Evolutionary conservation across 2,329 filamentous ascomycete species (phyloP), one percentile per base, ranked within the genome.

Genomic region (Colletotrichum theobromicola): DNA sequence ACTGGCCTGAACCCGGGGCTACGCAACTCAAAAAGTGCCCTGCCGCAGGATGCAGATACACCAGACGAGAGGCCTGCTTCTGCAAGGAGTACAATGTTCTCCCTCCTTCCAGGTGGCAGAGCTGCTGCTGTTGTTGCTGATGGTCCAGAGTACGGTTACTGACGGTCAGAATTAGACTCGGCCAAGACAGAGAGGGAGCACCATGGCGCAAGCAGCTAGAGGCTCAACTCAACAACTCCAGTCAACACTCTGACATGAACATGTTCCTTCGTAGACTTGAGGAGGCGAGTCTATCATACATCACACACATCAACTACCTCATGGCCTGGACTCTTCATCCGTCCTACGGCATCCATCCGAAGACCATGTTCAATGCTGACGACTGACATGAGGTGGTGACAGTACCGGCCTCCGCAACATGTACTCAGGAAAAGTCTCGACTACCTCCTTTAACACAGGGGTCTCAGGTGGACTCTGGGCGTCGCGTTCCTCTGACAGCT

Each of bases 1-100:
- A 28, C 70, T 75, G 70, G 58, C 73, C 65, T 69, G 50, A 69
- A 55, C 73, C 73, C 28, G 21, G 72, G 21, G 57, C 21, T 58
- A 62, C 9, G 15, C 55, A 72, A 67, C 57, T 74, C 62, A 74
- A 66, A 71, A 74, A 60, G 60, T 61, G 55, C 24, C 46, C 55
- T 26, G 28, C 24, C 7, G 16, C 5, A 21, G 26, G 16, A 7
- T n/a, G 9, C 26, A 50, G 42, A 21, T 21, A 5, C 42, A 67
- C 50, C 16, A 4, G 21, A 50, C 42, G 42, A 50, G 42, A 50
- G 42, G 24, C 42, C 21, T 21, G 42, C 42, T 50, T 50, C 42
- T 50, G 42, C 42, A 50, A 50, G 13, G 13, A 15, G 21, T 71
- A 67, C 69, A 57, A 21, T 50, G 42, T 30, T 24, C 32, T 42